Percentiles rank a stretch among this genome's conserved stretches.
Evolutionary conservation across 768 basidiomycete species (phyloP).

Genomic region (Hericium rajendrae): DNA sequence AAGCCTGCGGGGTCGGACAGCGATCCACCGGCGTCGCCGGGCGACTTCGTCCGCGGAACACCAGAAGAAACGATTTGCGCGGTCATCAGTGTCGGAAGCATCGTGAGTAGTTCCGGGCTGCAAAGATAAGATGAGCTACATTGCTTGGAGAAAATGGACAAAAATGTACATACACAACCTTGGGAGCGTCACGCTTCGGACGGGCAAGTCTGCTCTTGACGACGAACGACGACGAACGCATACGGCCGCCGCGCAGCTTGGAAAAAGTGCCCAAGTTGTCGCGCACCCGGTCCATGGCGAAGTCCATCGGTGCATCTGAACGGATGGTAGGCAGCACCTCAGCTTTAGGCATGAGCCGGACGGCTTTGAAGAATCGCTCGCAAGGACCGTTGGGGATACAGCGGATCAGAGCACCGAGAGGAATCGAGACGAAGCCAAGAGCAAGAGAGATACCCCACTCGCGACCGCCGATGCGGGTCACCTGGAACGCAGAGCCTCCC

Average conservation of each 20-base stretch:
- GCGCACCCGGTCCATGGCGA: constrained; percentile 71
- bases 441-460: constrained; percentile 94
- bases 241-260: constrained; percentile 79
- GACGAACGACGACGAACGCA: constrained; percentile 79
- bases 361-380: constrained; percentile 45
- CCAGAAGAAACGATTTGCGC: constrained; percentile 62
- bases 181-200: constrained; percentile 36
- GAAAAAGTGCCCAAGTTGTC: constrained; percentile 82
- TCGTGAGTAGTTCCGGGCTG: constrained; percentile 63
- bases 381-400: constrained; percentile 73
- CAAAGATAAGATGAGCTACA: constrained; percentile 22
- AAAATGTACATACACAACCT: constrained; percentile 34
- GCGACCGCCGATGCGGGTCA: constrained; percentile 62
- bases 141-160: constrained; percentile 9
- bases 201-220: constrained; percentile 64
- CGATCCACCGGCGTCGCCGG: constrained; percentile 19
- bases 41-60: constrained; percentile 35
- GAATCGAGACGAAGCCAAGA: constrained; percentile 79
- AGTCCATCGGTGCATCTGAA: constrained; percentile 58
- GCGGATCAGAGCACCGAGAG: constrained; percentile 76
- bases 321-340: constrained; percentile 55
- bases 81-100: constrained; percentile 67
- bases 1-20: constrained; percentile 65
- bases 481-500: constrained; percentile 87
- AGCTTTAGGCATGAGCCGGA: constrained; percentile 54